A percentile compares a stretch with the other conserved stretches of the same genome.
These are phyloP conservation scores for Leishmania aethiopica DNA, from an alignment of 208 protist species.

Conservation along the genomic window DNA sequence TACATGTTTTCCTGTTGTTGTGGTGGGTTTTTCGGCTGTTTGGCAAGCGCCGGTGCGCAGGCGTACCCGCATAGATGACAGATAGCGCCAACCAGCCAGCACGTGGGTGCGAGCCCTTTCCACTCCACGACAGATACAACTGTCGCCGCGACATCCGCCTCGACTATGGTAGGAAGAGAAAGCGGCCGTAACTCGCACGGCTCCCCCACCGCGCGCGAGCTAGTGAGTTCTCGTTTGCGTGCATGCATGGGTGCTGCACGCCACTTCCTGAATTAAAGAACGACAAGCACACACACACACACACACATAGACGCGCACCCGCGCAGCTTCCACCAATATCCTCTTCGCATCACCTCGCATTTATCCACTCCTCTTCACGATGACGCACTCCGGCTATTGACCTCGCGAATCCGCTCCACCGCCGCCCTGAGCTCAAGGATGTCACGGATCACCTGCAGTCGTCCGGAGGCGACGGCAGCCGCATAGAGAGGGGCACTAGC, in stretches of 20 bases:
- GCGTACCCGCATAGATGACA: background rate
- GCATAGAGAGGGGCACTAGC: slow-evolving; percentile 32
- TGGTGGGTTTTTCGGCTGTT: background rate
- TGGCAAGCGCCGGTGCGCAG: background rate
- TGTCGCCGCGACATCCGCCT: background rate
- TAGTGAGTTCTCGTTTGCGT: background rate
- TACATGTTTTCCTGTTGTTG: background rate
- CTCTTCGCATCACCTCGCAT: background rate
- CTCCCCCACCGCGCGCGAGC: background rate
- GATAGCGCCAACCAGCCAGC: background rate
- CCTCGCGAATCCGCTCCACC: slow-evolving; percentile 31
- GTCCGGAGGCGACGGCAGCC: slow-evolving; percentile 29
- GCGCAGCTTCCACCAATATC: background rate
- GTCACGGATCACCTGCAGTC: slow-evolving; percentile 50
- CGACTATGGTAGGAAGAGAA: background rate
- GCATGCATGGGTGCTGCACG: background rate
- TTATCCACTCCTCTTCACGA: background rate
- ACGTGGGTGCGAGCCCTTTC: background rate
- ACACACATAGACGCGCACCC: background rate
- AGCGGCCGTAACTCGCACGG: background rate
- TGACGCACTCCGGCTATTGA: slow-evolving; percentile 1
- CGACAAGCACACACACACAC: background rate
- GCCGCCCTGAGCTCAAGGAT: slow-evolving; percentile 60
- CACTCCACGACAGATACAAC: background rate
- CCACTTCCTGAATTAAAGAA: background rate